These are phyloP conservation scores for Rhizopogon roseolus DNA, from an alignment of 768 basidiomycete genomes.

Conservation along the genomic window DNA sequence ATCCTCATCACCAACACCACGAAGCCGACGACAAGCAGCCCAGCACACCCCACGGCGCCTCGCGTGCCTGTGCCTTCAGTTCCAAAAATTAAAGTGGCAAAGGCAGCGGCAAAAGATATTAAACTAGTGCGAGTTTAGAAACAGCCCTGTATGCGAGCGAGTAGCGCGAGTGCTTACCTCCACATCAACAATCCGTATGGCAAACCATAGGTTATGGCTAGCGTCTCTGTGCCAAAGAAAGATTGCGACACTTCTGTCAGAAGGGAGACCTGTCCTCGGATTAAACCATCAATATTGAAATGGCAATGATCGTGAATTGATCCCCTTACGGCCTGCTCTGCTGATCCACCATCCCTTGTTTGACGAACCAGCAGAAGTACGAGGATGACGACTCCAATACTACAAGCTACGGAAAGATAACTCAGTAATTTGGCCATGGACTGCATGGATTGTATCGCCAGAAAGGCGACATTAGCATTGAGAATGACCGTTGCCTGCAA, in stretches of 20 bases:
- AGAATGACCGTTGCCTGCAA: constrained; percentile 44
- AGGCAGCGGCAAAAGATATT: not conserved
- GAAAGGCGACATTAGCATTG: constrained; percentile 47
- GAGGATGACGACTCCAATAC: constrained; percentile 29
- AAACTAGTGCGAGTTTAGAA: not conserved
- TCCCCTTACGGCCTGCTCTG: constrained; percentile 20
- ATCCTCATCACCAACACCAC: too few species aligned
- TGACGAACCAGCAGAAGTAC: constrained; percentile 32
- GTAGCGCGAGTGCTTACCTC: constrained; percentile 12
- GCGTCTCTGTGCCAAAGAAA: constrained; percentile 17
- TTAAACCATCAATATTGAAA: not conserved
- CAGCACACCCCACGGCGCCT: too few species aligned
- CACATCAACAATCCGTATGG: constrained; percentile 29
- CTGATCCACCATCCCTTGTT: constrained; percentile 2
- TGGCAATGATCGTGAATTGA: constrained; percentile 1
- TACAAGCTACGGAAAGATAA: constrained; percentile 32
- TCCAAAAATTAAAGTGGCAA: not conserved
- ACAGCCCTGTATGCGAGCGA: not conserved
- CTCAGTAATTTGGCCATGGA: constrained; percentile 22
- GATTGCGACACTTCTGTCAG: not conserved
- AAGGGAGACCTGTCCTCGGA: not conserved
- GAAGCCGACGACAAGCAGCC: too few species aligned
- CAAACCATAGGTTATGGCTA: constrained; percentile 27
- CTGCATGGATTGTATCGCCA: constrained; percentile 36
- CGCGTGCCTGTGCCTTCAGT: not conserved